phyloP scores from a whole-genome alignment of 768 basidiomycete species.

The Rhodotorula taiwanensis region DNA sequence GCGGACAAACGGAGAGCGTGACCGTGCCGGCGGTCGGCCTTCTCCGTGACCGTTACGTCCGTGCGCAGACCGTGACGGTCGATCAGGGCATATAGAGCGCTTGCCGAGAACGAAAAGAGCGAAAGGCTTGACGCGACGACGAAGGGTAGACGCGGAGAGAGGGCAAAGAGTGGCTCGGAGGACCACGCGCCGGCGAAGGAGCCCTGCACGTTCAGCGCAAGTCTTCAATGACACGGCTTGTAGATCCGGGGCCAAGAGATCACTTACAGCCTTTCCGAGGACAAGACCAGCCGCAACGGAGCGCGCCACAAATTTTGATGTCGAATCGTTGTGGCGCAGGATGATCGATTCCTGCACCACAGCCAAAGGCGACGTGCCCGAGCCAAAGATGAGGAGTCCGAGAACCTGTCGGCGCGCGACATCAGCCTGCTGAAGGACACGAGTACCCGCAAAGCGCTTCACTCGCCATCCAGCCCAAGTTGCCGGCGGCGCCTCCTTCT shows the following conservation, averaged over 20 bases:
- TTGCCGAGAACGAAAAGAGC: constrained; percentile 60
- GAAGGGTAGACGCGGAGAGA: constrained; percentile 67
- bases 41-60: too few relatives aligned
- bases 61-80: background rate
- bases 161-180: constrained; percentile 64
- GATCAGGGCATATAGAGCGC: constrained; percentile 57
- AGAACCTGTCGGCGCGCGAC: constrained; percentile 45
- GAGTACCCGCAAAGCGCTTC: background rate
- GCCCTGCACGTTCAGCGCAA: constrained; percentile 41
- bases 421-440: background rate
- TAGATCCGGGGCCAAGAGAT: too few relatives aligned
- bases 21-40: background rate
- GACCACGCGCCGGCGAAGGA: constrained; percentile 70
- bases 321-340: constrained; percentile 66
- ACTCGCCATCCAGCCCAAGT: constrained; percentile 9
- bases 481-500: constrained; percentile 60
- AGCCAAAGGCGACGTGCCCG: constrained; percentile 70
- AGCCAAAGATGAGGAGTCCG: constrained; percentile 71
- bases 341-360: constrained; percentile 78
- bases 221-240: background rate
- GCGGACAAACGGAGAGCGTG: constrained; percentile 4
- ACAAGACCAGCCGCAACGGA: constrained; percentile 78
- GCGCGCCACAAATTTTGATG: constrained; percentile 56
- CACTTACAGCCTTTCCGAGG: constrained; percentile 57
- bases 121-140: constrained; percentile 61